Conservation (phyloP, 1,284 basidiomycete species). For the Sporisorium exsertum region DNA sequence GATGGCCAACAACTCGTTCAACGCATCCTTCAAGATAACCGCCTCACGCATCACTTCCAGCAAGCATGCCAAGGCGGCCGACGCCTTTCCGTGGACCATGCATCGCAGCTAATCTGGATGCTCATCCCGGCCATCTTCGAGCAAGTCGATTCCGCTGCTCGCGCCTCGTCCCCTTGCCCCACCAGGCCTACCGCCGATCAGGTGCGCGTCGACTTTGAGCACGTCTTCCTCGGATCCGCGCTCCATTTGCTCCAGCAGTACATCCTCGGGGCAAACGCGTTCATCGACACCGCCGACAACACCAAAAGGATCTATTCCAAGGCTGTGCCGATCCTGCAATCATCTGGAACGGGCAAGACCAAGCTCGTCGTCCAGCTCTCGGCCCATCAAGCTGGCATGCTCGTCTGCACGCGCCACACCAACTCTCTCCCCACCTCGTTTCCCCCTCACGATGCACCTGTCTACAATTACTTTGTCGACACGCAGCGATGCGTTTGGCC, state of each 20-base stretch:
- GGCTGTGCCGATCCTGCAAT: conserved; percentile 6
- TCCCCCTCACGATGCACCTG: background rate
- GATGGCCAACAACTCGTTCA: too few relatives aligned
- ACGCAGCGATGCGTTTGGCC: too few relatives aligned
- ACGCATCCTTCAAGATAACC: too few relatives aligned
- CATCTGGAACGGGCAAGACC: conserved; percentile 19
- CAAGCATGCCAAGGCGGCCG: too few relatives aligned
- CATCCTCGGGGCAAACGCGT: background rate
- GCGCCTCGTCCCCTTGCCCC: too few relatives aligned
- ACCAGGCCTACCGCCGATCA: too few relatives aligned
- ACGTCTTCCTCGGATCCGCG: background rate
- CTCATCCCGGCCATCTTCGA: too few relatives aligned
- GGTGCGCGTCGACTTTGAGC: background rate
- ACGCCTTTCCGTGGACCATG: too few relatives aligned
- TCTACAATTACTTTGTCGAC: background rate
- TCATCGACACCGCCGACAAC: background rate
- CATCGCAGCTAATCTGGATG: too few relatives aligned
- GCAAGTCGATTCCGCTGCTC: too few relatives aligned
- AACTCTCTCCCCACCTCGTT: background rate
- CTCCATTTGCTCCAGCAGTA: background rate
- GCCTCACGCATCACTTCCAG: too few relatives aligned
- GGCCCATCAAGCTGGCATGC: too few relatives aligned
- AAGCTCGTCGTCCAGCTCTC: conserved; percentile 19
- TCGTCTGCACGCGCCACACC: conserved; percentile 3
- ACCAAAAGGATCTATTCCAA: conserved; percentile 7